Base-by-base conservation (phyloP, 768 basidiomycete genomes). In the Leccinum arenicola region DNA sequence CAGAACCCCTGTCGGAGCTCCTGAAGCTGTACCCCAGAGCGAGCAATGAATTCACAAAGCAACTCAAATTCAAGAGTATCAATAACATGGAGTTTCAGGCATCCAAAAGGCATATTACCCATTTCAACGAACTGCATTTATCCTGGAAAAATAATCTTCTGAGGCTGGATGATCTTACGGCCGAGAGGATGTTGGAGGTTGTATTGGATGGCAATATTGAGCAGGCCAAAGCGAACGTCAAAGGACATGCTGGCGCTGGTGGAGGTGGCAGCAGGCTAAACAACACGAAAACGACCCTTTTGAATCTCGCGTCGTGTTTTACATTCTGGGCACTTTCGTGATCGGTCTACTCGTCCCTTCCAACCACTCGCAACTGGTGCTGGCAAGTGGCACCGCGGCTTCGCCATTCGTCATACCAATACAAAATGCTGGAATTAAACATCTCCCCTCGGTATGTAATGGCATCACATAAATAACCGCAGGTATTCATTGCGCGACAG, bases 341-440 rank as follows among this genome's bases (percentile, higher is more conserved):
- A 94, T 97, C 64, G 91, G 93, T 49, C 76, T 95, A 2, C 84
- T 96, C 52, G 90, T 93, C n/a, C 89, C 29, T 29, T 29, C 29
- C 29, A 29, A 29, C 29, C 29, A 29, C 29, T 29, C 29, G 29
- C 29, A 29, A 29, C 29, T 29, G 29, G 29, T 29, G 29, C 29
- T 29, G 8, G 29, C 29, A 29, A 29, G 29, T 29, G 29, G 29
- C 29, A 29, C 29, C 29, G 29, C 29, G 29, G 29, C 29, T 29
- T 29, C 29, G 29, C 29, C 29, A 29, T 29, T 29, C 29, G 29
- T 29, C 29, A 29, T 29, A 29, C 29, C 29, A 29, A 29, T 29
- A 29, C 29, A 29, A 29, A 29, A 29, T 29, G 29, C 29, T 29
- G 29, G 29, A 29, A 29, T 29, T 29, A 29, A 29, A 29, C 29